Evolutionary conservation across 192 early-diverging fungal species (phyloP).

Genomic region (Backusella sp.): DNA sequence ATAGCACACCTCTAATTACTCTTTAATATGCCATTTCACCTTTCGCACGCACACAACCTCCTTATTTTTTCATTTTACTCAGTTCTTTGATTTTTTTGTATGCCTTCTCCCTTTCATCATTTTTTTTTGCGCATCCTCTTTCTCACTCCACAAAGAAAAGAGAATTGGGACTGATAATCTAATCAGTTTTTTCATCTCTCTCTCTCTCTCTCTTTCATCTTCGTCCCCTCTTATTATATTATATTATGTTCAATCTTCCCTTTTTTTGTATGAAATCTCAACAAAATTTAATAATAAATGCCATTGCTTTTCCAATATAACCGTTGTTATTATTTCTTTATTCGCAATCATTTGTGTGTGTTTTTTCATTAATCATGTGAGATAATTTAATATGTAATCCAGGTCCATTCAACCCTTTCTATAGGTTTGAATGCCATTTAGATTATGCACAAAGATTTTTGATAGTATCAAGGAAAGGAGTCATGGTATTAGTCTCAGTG

Average conservation of each 20-base stretch:
- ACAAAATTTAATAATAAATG: conserved; percentile 3
- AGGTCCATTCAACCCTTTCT: no score
- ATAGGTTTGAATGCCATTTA: no score
- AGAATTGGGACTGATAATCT: neutral
- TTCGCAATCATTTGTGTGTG: neutral
- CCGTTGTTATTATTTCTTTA: neutral
- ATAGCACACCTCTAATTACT: neutral
- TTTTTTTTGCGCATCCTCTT: neutral
- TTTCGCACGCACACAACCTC: neutral
- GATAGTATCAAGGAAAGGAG: no score
- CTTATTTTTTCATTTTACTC: neutral
- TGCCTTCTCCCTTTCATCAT: neutral
- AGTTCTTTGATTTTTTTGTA: neutral
- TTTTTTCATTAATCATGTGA: neutral
- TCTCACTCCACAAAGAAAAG: neutral
- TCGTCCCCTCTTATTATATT: neutral
- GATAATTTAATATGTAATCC: neutral
- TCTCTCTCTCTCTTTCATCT: conserved; percentile 2
- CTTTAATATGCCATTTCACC: neutral
- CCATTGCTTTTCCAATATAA: neutral
- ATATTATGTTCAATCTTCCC: neutral
- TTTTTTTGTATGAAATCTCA: conserved; percentile 5
- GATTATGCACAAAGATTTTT: no score
- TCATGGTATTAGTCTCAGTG: no score
- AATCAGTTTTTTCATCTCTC: neutral